phyloP scores from a whole-genome alignment of 768 basidiomycete genomes.

The Termitomyces sp. region DNA sequence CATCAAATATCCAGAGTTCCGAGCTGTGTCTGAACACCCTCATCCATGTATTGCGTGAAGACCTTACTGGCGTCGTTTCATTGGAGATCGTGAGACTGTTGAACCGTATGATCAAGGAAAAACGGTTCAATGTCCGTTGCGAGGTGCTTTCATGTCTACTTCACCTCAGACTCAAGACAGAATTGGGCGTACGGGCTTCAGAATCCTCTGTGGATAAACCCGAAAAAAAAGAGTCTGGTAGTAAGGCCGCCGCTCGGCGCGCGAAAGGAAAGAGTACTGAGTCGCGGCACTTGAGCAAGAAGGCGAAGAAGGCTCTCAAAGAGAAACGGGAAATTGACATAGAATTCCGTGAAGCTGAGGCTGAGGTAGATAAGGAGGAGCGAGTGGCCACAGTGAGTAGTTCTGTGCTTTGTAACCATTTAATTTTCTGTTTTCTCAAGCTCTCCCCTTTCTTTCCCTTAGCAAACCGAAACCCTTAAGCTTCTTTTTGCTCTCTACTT shows the following conservation, averaged over 20 bases:
- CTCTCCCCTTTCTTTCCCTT: neutral
- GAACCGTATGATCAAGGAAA: conserved; percentile 95
- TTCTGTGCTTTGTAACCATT: neutral
- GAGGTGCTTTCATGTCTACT: conserved; percentile 82
- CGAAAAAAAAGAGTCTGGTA: conserved; percentile 33
- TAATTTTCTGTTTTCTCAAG: neutral
- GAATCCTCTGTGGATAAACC: conserved; percentile 59
- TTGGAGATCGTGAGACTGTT: conserved; percentile 86
- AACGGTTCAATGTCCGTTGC: conserved; percentile 84
- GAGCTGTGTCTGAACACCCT: conserved; percentile 81
- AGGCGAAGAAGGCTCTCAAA: conserved; percentile 76
- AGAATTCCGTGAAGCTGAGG: conserved; percentile 92
- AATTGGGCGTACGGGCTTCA: conserved; percentile 77
- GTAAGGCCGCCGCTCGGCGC: conserved; percentile 35
- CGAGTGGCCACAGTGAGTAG: conserved; percentile 68
- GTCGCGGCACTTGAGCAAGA: conserved; percentile 85
- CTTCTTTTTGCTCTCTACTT: conserved; percentile 97
- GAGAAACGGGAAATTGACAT: conserved; percentile 88
- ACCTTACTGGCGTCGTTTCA: conserved; percentile 75
- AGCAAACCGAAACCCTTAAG: conserved; percentile 99
- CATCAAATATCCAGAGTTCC: conserved; percentile 50
- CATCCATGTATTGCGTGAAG: conserved; percentile 76
- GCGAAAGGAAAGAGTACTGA: conserved; percentile 56
- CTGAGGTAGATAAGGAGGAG: conserved; percentile 90
- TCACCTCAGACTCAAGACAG: conserved; percentile 80